phyloP scores from a whole-genome alignment of 495 filamentous ascomycete species.

The Talaromyces nanjingensis region DNA sequence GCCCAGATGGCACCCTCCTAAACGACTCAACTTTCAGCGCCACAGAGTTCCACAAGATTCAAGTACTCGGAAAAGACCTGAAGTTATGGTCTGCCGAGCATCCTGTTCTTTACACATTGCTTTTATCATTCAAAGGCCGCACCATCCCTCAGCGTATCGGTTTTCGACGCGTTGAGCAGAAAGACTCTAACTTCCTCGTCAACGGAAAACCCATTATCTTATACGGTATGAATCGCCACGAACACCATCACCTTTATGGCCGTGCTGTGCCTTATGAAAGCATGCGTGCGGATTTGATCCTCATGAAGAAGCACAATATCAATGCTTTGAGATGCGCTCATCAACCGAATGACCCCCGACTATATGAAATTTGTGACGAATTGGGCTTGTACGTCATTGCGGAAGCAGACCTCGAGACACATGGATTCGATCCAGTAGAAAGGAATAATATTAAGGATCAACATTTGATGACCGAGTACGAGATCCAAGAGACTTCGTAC shows the following conservation, averaged over 20 bases:
- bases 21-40: slow-evolving; percentile 8
- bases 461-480: background rate
- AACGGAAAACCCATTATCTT: slow-evolving; percentile 1
- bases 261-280: background rate
- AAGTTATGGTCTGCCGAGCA: background rate
- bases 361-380: background rate
- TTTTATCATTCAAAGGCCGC: background rate
- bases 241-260: background rate
- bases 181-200: background rate
- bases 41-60: slow-evolving; percentile 6
- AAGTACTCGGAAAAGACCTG: slow-evolving; percentile 1
- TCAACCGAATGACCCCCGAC: background rate
- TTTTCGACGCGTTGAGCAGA: background rate
- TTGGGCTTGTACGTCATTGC: background rate
- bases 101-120: background rate
- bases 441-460: background rate
- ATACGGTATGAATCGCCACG: background rate
- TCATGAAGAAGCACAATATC: background rate
- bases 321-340: background rate
- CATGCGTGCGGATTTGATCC: background rate
- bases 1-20: background rate
- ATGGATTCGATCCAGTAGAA: background rate
- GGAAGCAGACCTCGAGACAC: background rate
- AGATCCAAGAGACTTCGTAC: background rate
- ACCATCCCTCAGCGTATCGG: background rate